These are phyloP conservation scores for Ananas comosus DNA, from an alignment of 176 grass and related monocot species.

Conservation along the genomic window DNA sequence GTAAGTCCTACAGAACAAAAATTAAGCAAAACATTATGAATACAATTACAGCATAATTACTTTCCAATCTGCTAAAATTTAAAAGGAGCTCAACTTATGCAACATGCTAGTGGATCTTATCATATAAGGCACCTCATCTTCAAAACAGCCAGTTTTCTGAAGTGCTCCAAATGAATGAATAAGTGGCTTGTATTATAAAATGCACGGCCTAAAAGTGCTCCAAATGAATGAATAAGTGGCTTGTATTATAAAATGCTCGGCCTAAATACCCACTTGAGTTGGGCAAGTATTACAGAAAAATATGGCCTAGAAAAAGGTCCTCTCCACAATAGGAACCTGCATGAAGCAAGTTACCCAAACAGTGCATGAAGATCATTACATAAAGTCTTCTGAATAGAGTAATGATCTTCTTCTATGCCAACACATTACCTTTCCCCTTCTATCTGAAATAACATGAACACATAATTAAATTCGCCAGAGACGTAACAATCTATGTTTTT, in stretches of 20 bases:
- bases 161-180: neutral
- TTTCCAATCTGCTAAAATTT: neutral
- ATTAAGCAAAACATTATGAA: neutral
- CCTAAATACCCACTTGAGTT: no score
- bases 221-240: neutral
- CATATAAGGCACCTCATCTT: neutral
- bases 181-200: neutral
- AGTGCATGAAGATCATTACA: neutral
- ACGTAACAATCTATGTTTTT: no score
- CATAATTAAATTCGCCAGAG: no score
- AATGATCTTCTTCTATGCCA: neutral
- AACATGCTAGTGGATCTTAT: neutral
- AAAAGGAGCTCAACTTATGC: neutral
- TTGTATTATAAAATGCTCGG: neutral
- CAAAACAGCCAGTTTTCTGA: neutral
- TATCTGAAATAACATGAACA: no score
- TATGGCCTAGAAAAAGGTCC: no score
- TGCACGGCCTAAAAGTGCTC: no score
- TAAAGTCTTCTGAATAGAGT: neutral
- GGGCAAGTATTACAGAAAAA: no score
- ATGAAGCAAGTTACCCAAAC: neutral
- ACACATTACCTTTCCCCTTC: no score
- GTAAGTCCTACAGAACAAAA: constrained; percentile 21
- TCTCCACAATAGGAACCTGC: no score
- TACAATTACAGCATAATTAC: neutral